These are phyloP conservation scores for Takashimella tepidaria DNA, from an alignment of 1,284 basidiomycete genomes.

Conservation along the genomic window DNA sequence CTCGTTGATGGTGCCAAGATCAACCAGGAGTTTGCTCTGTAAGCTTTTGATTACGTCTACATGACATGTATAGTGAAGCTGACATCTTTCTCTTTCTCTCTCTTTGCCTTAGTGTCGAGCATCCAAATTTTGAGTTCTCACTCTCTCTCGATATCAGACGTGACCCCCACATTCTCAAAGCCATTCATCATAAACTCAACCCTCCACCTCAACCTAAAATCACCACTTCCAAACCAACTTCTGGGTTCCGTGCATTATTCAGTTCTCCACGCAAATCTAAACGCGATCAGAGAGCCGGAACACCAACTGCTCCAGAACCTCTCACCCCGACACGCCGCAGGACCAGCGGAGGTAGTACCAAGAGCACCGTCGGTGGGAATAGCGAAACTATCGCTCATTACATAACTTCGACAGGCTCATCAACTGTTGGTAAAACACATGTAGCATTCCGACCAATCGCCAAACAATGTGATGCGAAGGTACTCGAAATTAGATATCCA, in stretches of 20 bases:
- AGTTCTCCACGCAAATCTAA: constrained; percentile 67
- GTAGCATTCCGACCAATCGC: constrained; percentile 81
- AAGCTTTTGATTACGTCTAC: constrained; percentile 32
- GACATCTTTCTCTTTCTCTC: not conserved
- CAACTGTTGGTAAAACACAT: constrained; percentile 69
- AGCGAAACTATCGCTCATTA: constrained; percentile 66
- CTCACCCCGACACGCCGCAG: constrained; percentile 8
- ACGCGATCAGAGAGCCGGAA: constrained; percentile 31
- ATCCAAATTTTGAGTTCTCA: constrained; percentile 82
- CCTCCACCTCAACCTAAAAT: constrained; percentile 47
- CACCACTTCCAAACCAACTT: constrained; percentile 45
- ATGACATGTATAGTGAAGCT: too few species aligned
- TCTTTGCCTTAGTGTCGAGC: constrained; percentile 45
- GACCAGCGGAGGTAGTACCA: not conserved
- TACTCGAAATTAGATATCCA: constrained; percentile 78
- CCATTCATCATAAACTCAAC: constrained; percentile 50
- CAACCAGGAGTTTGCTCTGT: constrained; percentile 92
- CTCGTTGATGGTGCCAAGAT: constrained; percentile 64
- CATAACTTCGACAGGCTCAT: constrained; percentile 63
- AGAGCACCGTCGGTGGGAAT: constrained; percentile 41
- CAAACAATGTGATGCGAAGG: constrained; percentile 67
- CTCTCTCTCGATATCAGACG: constrained; percentile 74
- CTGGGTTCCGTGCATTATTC: constrained; percentile 65
- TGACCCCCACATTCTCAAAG: constrained; percentile 66
- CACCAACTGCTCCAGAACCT: constrained; percentile 9